These are phyloP conservation scores for Fusarium odoratissimum DNA, from an alignment of 2,329 filamentous ascomycete species.

Conservation along the genomic window DNA sequence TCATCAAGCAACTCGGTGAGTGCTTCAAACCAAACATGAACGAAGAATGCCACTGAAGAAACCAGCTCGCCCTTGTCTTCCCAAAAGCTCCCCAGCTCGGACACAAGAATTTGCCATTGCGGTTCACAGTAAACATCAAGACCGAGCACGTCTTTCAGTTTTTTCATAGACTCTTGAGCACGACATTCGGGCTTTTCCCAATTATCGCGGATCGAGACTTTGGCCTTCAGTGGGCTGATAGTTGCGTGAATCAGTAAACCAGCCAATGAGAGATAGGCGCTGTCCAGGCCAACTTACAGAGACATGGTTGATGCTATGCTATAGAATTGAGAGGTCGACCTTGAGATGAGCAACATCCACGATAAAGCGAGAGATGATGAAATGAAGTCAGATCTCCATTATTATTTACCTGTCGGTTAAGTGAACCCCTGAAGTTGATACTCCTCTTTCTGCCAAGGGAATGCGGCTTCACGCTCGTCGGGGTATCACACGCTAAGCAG, in stretches of 20 bases:
- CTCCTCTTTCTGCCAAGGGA: not conserved
- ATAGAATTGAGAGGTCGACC: not conserved
- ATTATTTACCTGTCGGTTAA: not conserved
- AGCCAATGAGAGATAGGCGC: not conserved
- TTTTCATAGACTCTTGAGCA: slow-evolving; percentile 49
- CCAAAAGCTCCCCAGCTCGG: slow-evolving; percentile 53
- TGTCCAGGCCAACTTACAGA: slow-evolving; percentile 10
- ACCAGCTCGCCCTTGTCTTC: slow-evolving; percentile 56
- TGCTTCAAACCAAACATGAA: slow-evolving; percentile 55
- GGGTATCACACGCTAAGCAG: slow-evolving; percentile 20
- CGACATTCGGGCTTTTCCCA: slow-evolving; percentile 53
- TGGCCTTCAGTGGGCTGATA: slow-evolving; percentile 57
- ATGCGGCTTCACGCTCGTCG: slow-evolving; percentile 1
- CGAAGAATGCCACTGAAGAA: slow-evolving; percentile 46
- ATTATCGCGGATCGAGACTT: slow-evolving; percentile 56
- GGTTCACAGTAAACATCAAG: slow-evolving; percentile 54
- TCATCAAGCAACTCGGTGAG: slow-evolving; percentile 57
- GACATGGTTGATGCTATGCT: not conserved
- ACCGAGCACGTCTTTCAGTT: slow-evolving; percentile 53
- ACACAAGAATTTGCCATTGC: slow-evolving; percentile 57
- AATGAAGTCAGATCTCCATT: not conserved
- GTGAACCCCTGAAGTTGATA: slow-evolving; percentile 6
- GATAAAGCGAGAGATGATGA: not conserved
- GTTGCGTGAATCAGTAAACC: not conserved
- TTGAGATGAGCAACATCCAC: not conserved